Evolutionary conservation across 371 early-diverging fungal genomes (phyloP), one percentile per base, ranked within the genome.

Genomic region (Circinella minor): DNA sequence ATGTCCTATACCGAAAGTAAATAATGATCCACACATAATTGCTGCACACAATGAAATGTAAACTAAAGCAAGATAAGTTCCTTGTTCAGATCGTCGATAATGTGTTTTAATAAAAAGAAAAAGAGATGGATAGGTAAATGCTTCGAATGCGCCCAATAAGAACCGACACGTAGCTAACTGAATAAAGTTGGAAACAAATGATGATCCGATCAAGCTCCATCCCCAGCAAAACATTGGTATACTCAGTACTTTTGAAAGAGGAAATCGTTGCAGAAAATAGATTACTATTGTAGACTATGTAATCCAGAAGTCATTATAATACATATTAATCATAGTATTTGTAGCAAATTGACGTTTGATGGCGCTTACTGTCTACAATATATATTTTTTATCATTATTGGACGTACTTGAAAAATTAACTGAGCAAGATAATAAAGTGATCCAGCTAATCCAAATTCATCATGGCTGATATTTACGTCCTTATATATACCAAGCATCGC

Each of bases 401-500:
- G 3, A 43, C 36, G 36, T 39, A 63, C 63, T 27, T 39, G 43
- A 47, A 47, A 63, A n/a, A 47, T 15, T 4, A 63, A 3, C 20
- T 63, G 63, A 47, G 39, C 63, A 10, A 47, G 11, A 47, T 18
- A 63, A 14, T 38, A 18, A 18, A 63, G 17, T 8, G 63, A 63
- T 20, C 63, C 63, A 13, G 38, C 14, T 18, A 63, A 15, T 8
- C 63, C 63, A 63, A 63, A 63, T 36, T 63, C 27, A 46, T 63
- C 47, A 47, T 47, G 63, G 20, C 20, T 63, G 20, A 63, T 43
- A 4, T 34, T 47, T 39, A 36, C 36, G 17, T 63, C 63, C 3
- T 47, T 18, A 20, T 63, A 63, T 37, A 63, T 63, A 7, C 63
- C 63, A 63, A 63, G 63, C 27, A 63, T 47, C 8, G 47, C 63